A percentile compares a stretch with the other conserved stretches of the same genome.
Evolutionary conservation across 495 filamentous ascomycete genomes (phyloP).

Genomic region (Penicillium ucsense): DNA sequence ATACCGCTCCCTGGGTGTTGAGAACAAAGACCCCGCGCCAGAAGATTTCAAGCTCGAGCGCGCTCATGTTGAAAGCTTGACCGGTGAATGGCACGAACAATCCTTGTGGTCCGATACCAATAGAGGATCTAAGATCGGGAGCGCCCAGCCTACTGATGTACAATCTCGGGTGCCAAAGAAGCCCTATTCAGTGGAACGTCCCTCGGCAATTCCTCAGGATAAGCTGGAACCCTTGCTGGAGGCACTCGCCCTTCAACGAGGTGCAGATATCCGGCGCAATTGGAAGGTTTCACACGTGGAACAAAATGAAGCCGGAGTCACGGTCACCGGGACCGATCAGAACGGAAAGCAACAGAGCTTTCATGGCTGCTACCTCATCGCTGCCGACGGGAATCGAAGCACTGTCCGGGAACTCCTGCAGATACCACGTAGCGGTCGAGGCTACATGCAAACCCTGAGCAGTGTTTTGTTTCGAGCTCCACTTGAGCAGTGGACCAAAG

Average conservation of each 20-base stretch:
- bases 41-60: conserved; percentile 16
- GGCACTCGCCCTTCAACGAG: conserved; percentile 15
- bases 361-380: conserved; percentile 21
- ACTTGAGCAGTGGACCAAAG: conserved; percentile 14
- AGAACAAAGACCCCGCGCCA: conserved; percentile 15
- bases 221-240: conserved; percentile 19
- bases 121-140: conserved; percentile 1
- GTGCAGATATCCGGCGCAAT: conserved; percentile 20
- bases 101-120: conserved; percentile 18
- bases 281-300: conserved; percentile 7
- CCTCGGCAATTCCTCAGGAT: conserved; percentile 21
- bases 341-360: conserved; percentile 5
- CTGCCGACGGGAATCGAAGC: conserved; percentile 23
- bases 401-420: conserved; percentile 18
- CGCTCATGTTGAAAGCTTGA: conserved; percentile 19
- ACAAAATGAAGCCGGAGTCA: conserved; percentile 13
- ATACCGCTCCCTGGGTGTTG: conserved; percentile 18
- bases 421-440: conserved; percentile 20
- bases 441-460: conserved; percentile 24
- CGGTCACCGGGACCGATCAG: conserved; percentile 4
- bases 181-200: conserved; percentile 10
- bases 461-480: conserved; percentile 31
- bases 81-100: conserved; percentile 17
- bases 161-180: conserved; percentile 3
- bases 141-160: background rate